These are phyloP conservation scores for Bisporella sp. DNA, from an alignment of 2,329 filamentous ascomycete genomes.

Conservation along the genomic window DNA sequence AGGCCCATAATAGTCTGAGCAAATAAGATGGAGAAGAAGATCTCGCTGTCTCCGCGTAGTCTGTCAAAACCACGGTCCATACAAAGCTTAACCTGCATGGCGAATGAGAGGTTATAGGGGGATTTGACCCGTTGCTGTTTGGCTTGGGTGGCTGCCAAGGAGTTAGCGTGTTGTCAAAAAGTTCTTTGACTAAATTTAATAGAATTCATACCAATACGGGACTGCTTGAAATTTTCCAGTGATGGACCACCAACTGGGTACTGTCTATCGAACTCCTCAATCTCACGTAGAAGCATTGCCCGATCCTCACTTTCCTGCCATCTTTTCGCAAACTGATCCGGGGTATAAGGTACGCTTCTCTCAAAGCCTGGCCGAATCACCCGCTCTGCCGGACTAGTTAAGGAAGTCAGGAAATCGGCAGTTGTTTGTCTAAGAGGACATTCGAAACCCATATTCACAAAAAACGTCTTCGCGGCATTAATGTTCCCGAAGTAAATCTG, in stretches of 20 bases:
- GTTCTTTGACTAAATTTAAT: too few species aligned
- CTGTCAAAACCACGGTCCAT: slow-evolving; percentile 75
- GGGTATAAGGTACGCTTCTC: slow-evolving; percentile 45
- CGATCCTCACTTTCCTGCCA: slow-evolving; percentile 42
- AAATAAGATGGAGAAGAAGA: slow-evolving; percentile 46
- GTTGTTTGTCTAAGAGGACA: slow-evolving; percentile 52
- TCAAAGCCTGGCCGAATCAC: slow-evolving; percentile 49
- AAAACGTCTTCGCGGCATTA: slow-evolving; percentile 59
- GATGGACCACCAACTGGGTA: slow-evolving; percentile 25
- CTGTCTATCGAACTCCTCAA: slow-evolving; percentile 43
- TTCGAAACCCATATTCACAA: slow-evolving; percentile 63
- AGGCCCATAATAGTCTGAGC: slow-evolving; percentile 44
- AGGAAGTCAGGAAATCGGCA: slow-evolving; percentile 69
- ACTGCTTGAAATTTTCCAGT: slow-evolving; percentile 32
- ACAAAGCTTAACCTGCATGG: slow-evolving; percentile 71
- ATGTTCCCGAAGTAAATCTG: slow-evolving; percentile 66
- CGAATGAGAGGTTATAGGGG: slow-evolving; percentile 74
- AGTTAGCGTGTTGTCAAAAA: neutral
- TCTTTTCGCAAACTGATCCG: slow-evolving; percentile 45
- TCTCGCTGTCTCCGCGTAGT: slow-evolving; percentile 65
- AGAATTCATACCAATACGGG: slow-evolving; percentile 26
- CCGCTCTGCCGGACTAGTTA: slow-evolving; percentile 56
- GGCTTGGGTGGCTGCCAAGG: slow-evolving; percentile 17
- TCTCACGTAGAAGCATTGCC: slow-evolving; percentile 37
- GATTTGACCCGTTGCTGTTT: slow-evolving; percentile 51